These are phyloP conservation scores for Microdochium paspali DNA, from an alignment of 2,329 filamentous ascomycete species.

Conservation along the genomic window DNA sequence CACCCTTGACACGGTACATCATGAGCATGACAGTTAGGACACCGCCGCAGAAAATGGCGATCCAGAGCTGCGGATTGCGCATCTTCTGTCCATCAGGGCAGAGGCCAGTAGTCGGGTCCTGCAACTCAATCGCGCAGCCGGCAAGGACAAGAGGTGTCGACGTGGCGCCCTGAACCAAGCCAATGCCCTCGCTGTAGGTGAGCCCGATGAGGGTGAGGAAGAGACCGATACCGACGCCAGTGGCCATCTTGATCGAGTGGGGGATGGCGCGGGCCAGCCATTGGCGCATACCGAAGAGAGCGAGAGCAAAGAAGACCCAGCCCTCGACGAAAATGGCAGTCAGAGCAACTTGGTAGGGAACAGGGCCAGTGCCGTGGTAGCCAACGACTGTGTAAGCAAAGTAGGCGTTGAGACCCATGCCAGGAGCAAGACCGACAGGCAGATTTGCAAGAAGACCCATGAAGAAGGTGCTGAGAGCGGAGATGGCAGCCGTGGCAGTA, in stretches of 20 bases:
- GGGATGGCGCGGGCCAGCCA: conserved; percentile 82
- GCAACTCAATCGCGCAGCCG: conserved; percentile 48
- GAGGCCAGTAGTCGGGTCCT: conserved; percentile 34
- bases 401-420: conserved; percentile 80
- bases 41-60: conserved; percentile 80
- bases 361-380: conserved; percentile 60
- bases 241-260: conserved; percentile 76
- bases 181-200: conserved; percentile 76
- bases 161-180: conserved; percentile 59
- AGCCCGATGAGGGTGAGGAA: conserved; percentile 70
- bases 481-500: conserved; percentile 76
- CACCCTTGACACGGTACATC: conserved; percentile 80
- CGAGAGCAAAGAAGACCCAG: conserved; percentile 73
- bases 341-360: conserved; percentile 67
- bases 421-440: conserved; percentile 63
- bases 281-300: conserved; percentile 72
- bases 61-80: conserved; percentile 76
- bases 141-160: conserved; percentile 66
- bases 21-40: conserved; percentile 71
- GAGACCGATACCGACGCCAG: conserved; percentile 75
- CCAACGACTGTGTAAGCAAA: conserved; percentile 71
- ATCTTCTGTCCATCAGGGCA: conserved; percentile 63
- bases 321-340: conserved; percentile 87
- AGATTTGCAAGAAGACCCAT: conserved; percentile 80
- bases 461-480: conserved; percentile 68